Conservation (phyloP, 2,329 filamentous ascomycete genomes). For the Curvularia sp. region DNA sequence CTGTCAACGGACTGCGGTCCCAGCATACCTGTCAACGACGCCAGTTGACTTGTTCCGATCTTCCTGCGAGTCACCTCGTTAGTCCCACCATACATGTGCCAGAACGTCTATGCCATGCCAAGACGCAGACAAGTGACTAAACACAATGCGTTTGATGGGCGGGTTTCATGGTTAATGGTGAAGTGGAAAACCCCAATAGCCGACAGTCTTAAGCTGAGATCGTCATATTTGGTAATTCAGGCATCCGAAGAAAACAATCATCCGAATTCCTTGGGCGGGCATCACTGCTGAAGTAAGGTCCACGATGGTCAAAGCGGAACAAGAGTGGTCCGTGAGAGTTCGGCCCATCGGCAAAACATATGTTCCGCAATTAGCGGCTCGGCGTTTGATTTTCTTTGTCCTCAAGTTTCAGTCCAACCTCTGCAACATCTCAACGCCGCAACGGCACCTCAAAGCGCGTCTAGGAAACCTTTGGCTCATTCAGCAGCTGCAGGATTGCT, state of each 20-base stretch:
- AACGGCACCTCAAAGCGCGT: background rate
- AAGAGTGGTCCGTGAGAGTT: background rate
- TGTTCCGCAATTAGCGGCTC: slow-evolving; percentile 14
- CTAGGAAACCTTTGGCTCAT: background rate
- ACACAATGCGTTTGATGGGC: slow-evolving; percentile 32
- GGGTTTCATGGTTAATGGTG: slow-evolving; percentile 27
- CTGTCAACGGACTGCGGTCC: background rate
- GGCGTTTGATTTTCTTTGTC: slow-evolving; percentile 9
- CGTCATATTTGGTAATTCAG: slow-evolving; percentile 19
- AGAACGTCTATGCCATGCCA: background rate
- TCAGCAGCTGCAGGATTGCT: background rate
- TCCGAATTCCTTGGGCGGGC: slow-evolving; percentile 14
- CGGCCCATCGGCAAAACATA: background rate
- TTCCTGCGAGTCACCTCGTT: background rate
- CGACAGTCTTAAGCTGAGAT: slow-evolving; percentile 4
- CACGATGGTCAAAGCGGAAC: slow-evolving; percentile 2
- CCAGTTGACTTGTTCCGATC: background rate
- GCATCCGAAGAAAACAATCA: slow-evolving; percentile 1
- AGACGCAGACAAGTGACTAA: slow-evolving; percentile 17
- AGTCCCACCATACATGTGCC: background rate
- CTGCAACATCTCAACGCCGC: slow-evolving; percentile 4
- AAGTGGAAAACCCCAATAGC: slow-evolving; percentile 8
- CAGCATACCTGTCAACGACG: no score
- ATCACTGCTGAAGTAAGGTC: slow-evolving; percentile 1
- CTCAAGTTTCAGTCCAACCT: slow-evolving; percentile 2